Evolutionary conservation across 2,329 filamentous ascomycete genomes (phyloP).

Genomic region (Purpureocillium takamizusanense): DNA sequence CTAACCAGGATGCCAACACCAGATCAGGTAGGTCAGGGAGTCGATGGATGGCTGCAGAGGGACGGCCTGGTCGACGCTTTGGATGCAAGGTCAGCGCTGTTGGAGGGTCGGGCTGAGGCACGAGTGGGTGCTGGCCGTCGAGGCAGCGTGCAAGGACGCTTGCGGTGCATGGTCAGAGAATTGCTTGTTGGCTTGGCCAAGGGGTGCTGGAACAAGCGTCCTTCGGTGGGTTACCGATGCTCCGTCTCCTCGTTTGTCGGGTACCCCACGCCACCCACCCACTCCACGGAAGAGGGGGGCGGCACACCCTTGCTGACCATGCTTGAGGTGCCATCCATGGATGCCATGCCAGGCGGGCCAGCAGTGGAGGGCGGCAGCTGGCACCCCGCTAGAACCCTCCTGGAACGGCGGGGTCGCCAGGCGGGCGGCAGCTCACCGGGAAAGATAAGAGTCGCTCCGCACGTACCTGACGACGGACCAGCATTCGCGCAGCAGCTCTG

Average conservation of each 20-base stretch:
- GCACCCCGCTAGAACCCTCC: background rate
- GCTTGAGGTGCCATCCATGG: no score
- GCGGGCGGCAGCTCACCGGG: no score
- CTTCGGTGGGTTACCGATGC: constrained; percentile 1
- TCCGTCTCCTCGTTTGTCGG: constrained; percentile 2
- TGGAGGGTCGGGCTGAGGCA: background rate
- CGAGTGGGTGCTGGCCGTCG: background rate
- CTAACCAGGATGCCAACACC: background rate
- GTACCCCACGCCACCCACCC: background rate
- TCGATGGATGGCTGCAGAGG: no score
- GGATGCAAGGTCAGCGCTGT: background rate
- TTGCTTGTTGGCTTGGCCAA: no score
- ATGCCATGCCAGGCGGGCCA: no score
- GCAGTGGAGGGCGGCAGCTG: background rate
- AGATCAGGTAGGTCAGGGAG: no score
- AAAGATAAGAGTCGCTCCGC: no score
- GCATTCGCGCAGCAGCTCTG: no score
- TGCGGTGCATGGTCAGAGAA: background rate
- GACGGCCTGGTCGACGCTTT: no score
- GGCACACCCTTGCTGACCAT: no score
- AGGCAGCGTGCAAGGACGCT: background rate
- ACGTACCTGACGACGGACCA: no score
- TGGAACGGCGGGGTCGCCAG: background rate
- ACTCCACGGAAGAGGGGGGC: background rate
- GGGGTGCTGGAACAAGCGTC: no score